phyloP scores from a whole-genome alignment of 306 rosid species.

The Malus domestica region ASM211411v1 NC_041797.1:28618501-28619000 shows the following conservation, averaged over 20 bases:
- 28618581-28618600: not conserved
- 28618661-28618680: not conserved
- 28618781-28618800: not conserved
- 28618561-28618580: not conserved
- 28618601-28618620: not conserved
- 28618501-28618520: not conserved
- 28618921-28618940: not conserved
- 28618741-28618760: not conserved
- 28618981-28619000: slow-evolving; percentile 5
- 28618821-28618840: not conserved
- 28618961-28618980: slow-evolving; percentile 43
- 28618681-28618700: not conserved
- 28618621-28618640: not conserved
- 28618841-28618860: not conserved
- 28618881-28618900: not conserved
- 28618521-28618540: not conserved
- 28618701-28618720: not conserved
- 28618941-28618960: not conserved
- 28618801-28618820: not conserved
- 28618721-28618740: not conserved
- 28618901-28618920: not conserved
- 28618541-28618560: too few relatives aligned
- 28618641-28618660: not conserved
- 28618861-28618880: not conserved
- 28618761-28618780: not conserved